Percentiles rank a stretch among this genome's conserved stretches.
These are phyloP conservation scores for Zoysia japonica DNA, from an alignment of 176 grass and related monocot species.

Conservation along the genomic window DNA sequence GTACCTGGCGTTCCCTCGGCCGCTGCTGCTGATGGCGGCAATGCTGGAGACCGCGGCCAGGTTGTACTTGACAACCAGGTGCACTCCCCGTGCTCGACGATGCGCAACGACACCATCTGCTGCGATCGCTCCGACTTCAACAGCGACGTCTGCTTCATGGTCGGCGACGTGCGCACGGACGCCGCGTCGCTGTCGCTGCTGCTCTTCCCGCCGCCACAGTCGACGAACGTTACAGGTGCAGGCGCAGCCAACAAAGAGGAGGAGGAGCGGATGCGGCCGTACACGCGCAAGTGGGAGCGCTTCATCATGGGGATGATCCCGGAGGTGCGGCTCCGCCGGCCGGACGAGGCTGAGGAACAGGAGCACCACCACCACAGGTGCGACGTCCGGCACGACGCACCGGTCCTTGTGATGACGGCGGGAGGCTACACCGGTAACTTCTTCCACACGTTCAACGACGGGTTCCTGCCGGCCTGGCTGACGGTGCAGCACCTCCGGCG, in stretches of 20 bases:
- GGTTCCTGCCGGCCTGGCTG: conserved; percentile 58
- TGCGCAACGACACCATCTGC: conserved; percentile 48
- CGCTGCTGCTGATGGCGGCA: background rate
- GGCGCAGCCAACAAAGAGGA: no score
- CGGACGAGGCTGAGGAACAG: background rate
- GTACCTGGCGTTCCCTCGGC: no score
- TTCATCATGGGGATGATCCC: conserved; percentile 48
- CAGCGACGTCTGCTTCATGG: conserved; percentile 84
- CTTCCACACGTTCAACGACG: conserved; percentile 77
- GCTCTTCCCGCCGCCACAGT: conserved; percentile 10
- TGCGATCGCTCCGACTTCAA: conserved; percentile 66
- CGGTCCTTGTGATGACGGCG: conserved; percentile 56
- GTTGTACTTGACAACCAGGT: conserved; percentile 45
- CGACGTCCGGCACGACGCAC: conserved; percentile 68
- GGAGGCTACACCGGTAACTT: conserved; percentile 72
- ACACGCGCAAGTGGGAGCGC: conserved; percentile 83
- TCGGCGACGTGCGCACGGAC: conserved; percentile 68
- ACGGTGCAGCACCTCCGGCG: conserved; percentile 65
- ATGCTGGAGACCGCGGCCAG: background rate
- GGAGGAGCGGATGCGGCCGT: conserved; percentile 62
- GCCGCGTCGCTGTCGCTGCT: conserved; percentile 50
- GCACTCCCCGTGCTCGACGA: conserved; percentile 47
- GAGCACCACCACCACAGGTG: conserved; percentile 37
- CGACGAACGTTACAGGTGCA: background rate
- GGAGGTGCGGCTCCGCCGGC: conserved; percentile 52